Evolutionary conservation across 257 asterid genomes (phyloP).

Genomic region (Solanum bukasovii): DNA sequence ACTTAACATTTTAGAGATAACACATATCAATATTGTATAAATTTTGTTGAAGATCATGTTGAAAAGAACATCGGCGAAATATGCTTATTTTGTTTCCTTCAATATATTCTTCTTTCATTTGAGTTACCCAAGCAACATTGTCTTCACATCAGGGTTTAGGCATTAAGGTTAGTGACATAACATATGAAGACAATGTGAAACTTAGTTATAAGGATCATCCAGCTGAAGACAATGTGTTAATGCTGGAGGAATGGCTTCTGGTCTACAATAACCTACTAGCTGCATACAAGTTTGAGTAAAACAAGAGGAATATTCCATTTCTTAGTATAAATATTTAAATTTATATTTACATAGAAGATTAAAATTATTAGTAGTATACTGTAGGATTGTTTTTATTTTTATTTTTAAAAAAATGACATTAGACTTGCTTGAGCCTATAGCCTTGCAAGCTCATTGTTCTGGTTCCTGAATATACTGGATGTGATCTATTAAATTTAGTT

Average conservation of each 20-base stretch:
- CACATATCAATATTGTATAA: no score
- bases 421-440: not conserved
- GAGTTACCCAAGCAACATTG: no score
- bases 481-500: not conserved
- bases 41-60: no score
- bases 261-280: constrained; percentile 30
- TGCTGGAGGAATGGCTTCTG: constrained; percentile 35
- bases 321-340: not conserved
- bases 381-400: not conserved
- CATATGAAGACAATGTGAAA: constrained; percentile 33
- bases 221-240: constrained; percentile 32
- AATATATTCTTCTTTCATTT: no score
- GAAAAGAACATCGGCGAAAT: no score
- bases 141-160: constrained; percentile 34
- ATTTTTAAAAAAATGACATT: not conserved
- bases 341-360: not conserved
- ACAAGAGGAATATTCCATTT: not conserved
- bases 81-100: no score
- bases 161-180: constrained; percentile 37
- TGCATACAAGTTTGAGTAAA: constrained; percentile 16
- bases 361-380: not conserved
- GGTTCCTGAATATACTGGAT: not conserved
- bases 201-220: constrained; percentile 18
- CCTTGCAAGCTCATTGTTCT: not conserved
- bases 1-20: no score